Evolutionary conservation across 805 yeast species (phyloP), one percentile per base, ranked within the genome.

Genomic region (Millerozyma miso): DNA sequence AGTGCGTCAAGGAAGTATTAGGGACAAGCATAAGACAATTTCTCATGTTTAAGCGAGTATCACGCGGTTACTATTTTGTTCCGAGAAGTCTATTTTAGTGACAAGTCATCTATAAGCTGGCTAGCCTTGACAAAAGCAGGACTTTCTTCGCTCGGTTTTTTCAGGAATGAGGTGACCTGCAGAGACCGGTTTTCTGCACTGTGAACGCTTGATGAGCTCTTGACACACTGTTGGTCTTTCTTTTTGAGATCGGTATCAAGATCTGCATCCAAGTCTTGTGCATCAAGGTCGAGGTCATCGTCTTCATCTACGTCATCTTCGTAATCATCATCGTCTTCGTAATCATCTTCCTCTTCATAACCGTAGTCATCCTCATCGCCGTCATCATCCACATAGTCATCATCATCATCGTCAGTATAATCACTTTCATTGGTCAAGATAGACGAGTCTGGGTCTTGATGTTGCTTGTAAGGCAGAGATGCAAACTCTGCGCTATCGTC

Each of bases 241-340:
- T 39, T 40, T 3, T 37, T 47, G 18, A 45, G 49, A 17, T 45
- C 51, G 7, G 46, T 50, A 5, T 47, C 50, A 17, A 46, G 40
- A 8, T 50, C 52, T 3, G 46, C 47, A 19, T 51, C 54, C 3
- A 47, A 45, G 13, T 47, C 52, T 16, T 47, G 54, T 12, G 45
- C 45, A 15, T 50, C 51, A 10, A 46, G 49, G 12, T 51, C 54
- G 4, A 48, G 50, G 8, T 50, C 47, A 15, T 46, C 48, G 19
- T 43, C 52, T 15, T 45, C 50, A 4, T 43, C 51, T 2, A 41
- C 47, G 12, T 47, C 50, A n/a, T 45, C 46, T 3, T 48, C 47
- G 14, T 59, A 60, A 13, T 57, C 58, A 16, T 59, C 62, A 29
- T 57, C 63, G 16, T 63, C 70, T 4, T 61, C 65, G 7, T 60